These are phyloP conservation scores for Xylaria sp. DNA, from an alignment of 2,329 filamentous ascomycete species.

Conservation along the genomic window DNA sequence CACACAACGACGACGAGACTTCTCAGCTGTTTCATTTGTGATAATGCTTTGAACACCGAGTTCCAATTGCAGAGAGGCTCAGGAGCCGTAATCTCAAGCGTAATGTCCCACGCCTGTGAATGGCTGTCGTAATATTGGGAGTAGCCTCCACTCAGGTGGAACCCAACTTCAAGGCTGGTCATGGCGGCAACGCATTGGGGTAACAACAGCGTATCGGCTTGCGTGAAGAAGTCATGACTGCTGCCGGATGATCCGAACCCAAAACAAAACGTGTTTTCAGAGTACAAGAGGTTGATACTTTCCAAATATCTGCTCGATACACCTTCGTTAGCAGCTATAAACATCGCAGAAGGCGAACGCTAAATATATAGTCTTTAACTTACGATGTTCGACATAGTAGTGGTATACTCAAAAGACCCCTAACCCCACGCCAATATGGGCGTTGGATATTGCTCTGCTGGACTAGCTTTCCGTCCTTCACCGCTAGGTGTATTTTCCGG, in stretches of 20 bases:
- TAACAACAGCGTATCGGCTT: conserved; percentile 23
- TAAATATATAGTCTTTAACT: conserved; percentile 3
- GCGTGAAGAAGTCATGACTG: conserved; percentile 27
- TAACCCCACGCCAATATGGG: conserved; percentile 27
- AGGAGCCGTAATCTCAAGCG: conserved; percentile 24
- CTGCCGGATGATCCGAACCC: conserved; percentile 24
- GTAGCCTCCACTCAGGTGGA: conserved; percentile 29
- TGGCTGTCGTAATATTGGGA: conserved; percentile 29
- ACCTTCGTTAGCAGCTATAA: conserved; percentile 12
- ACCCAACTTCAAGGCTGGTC: conserved; percentile 28
- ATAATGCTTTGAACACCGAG: conserved; percentile 24
- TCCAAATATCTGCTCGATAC: conserved; percentile 24
- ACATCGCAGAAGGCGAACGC: not conserved
- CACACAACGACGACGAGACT: conserved; percentile 28
- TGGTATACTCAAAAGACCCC: conserved; percentile 22
- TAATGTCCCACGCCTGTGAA: conserved; percentile 27
- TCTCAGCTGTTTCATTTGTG: conserved; percentile 24
- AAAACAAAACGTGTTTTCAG: conserved; percentile 29
- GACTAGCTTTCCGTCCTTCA: conserved; percentile 20
- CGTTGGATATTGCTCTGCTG: conserved; percentile 25
- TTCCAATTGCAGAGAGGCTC: conserved; percentile 27
- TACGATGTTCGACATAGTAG: conserved; percentile 29
- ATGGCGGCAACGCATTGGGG: conserved; percentile 28
- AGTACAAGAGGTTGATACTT: conserved; percentile 28
- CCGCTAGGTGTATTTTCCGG: conserved; percentile 24